Conservation (phyloP, 768 basidiomycete genomes). For the Russula emetica region DNA sequence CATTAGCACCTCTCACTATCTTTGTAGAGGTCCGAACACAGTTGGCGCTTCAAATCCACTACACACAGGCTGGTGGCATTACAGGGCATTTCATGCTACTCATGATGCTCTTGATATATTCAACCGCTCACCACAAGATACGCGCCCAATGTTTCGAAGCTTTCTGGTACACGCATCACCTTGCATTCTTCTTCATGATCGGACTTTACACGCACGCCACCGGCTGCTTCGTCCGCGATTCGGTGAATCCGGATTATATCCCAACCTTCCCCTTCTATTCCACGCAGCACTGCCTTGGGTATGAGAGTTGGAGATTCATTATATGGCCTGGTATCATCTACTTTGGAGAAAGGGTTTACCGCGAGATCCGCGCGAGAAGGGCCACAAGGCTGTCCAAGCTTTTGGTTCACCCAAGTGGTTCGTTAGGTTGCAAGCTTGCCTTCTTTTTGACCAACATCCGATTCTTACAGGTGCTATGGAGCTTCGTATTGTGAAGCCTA, state of each 20-base stretch:
- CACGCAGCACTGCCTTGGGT: conserved; percentile 84
- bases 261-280: conserved; percentile 81
- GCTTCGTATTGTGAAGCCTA: conserved; percentile 85
- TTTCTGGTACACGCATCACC: conserved; percentile 96
- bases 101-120: conserved; percentile 90
- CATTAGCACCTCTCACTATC: conserved; percentile 3
- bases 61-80: conserved; percentile 84
- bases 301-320: conserved; percentile 84
- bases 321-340: conserved; percentile 92
- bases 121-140: conserved; percentile 85
- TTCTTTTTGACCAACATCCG: conserved; percentile 6
- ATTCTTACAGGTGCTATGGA: conserved; percentile 73
- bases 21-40: conserved; percentile 71
- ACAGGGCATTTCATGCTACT: conserved; percentile 95
- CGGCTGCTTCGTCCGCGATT: conserved; percentile 92
- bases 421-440: conserved; percentile 29
- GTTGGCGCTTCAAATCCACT: conserved; percentile 79
- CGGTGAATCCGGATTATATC: conserved; percentile 65
- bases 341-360: conserved; percentile 79
- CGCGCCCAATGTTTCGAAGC: conserved; percentile 88
- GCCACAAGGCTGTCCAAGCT: conserved; percentile 80
- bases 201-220: conserved; percentile 86
- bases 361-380: conserved; percentile 76
- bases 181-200: conserved; percentile 92
- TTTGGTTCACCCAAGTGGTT: conserved; percentile 84